Conservation (phyloP, 78 protist genomes). For the Cavenderia fasciculata region DNA sequence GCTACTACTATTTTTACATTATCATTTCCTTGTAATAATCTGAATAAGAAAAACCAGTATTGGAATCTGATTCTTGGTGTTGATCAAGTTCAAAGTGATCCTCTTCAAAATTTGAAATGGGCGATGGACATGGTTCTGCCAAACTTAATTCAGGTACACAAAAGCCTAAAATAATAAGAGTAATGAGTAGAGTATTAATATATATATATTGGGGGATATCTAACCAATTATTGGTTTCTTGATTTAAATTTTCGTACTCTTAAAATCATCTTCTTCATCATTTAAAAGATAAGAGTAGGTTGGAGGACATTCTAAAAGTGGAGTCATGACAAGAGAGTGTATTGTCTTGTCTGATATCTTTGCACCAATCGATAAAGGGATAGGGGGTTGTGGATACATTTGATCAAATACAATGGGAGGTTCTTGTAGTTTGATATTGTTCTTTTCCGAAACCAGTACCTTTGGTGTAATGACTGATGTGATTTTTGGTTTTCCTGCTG, state of each 20-base stretch:
- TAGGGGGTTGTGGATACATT: slow-evolving; percentile 37
- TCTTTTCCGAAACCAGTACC: not conserved
- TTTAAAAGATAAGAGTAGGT: not conserved
- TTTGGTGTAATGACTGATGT: not conserved
- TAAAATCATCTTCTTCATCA: slow-evolving; percentile 18
- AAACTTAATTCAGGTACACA: too few relatives aligned
- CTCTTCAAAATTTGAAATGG: not conserved
- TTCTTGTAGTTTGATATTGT: not conserved
- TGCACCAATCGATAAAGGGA: slow-evolving; percentile 13
- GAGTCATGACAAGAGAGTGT: slow-evolving; percentile 56
- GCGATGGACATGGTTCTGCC: slow-evolving; percentile 9
- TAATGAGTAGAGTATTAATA: too few relatives aligned
- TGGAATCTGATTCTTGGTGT: not conserved
- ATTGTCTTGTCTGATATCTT: slow-evolving; percentile 27
- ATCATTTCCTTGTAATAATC: slow-evolving; percentile 3
- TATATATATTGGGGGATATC: too few relatives aligned
- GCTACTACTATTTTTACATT: not conserved
- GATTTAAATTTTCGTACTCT: not conserved
- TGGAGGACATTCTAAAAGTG: slow-evolving; percentile 19
- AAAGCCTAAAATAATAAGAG: too few relatives aligned
- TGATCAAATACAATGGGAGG: not conserved
- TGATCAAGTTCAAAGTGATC: not conserved
- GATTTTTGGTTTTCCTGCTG: not conserved
- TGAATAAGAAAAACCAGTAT: not conserved
- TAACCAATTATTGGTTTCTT: not conserved